phyloP scores from a whole-genome alignment of 1,139 yeast species.

The Geotrichum cucujoidarum region DNA sequence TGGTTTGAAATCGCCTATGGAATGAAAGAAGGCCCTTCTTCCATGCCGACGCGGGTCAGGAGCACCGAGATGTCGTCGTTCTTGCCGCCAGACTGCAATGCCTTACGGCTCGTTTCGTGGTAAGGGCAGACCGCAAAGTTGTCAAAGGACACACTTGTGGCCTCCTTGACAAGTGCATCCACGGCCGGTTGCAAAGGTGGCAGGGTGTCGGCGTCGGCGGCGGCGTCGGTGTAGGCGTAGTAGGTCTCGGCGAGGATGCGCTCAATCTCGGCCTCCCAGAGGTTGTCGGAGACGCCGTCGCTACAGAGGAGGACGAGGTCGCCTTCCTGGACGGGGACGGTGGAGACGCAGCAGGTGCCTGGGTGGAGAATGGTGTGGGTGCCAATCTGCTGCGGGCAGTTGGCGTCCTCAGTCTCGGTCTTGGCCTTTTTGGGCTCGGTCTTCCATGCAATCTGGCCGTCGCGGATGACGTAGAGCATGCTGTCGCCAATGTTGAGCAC shows the following conservation, averaged over 20 bases:
- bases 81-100: slow-evolving; percentile 21
- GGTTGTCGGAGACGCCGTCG: slow-evolving; percentile 90
- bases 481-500: slow-evolving; percentile 56
- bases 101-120: slow-evolving; percentile 2
- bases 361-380: slow-evolving; percentile 13
- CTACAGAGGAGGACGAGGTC: slow-evolving; percentile 84
- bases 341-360: not conserved
- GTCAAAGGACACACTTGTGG: slow-evolving; percentile 23
- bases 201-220: not conserved
- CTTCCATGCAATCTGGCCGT: slow-evolving; percentile 42
- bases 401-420: not conserved
- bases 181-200: slow-evolving; percentile 18
- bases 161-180: slow-evolving; percentile 17
- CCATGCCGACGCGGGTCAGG: slow-evolving; percentile 12
- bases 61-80: slow-evolving; percentile 23
- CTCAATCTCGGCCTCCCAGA: slow-evolving; percentile 54
- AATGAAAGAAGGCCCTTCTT: too few species aligned
- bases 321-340: slow-evolving; percentile 40
- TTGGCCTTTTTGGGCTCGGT: not conserved
- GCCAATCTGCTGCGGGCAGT: slow-evolving; percentile 18
- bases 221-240: not conserved
- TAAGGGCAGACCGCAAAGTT: slow-evolving; percentile 25
- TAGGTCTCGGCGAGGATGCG: not conserved
- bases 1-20: too few species aligned
- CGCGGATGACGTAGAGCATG: slow-evolving; percentile 46